phyloP scores from a whole-genome alignment of 108 stramenopile species.

The Cyclotella choctawhatcheeana region DNA sequence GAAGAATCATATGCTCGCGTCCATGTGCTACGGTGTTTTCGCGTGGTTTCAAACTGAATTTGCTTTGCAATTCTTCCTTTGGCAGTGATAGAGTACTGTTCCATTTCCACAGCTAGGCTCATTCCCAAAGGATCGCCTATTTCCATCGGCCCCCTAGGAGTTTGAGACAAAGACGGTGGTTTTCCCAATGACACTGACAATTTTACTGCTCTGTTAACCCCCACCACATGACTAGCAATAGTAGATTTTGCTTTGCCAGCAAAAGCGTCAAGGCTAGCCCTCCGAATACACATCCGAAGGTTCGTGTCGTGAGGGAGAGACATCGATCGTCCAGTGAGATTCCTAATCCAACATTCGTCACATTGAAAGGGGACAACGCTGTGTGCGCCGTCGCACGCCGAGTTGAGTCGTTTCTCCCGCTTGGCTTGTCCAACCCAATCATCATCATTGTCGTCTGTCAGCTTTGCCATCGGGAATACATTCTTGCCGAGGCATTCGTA shows the following conservation, averaged over 20 bases:
- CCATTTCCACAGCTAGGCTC: slow-evolving; percentile 21
- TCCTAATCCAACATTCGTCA: slow-evolving; percentile 54
- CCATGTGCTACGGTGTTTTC: background rate
- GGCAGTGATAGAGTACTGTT: background rate
- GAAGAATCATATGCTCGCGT: slow-evolving; percentile 19
- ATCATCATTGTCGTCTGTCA: slow-evolving; percentile 6
- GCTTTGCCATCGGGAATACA: slow-evolving; percentile 7
- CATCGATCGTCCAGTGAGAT: slow-evolving; percentile 13
- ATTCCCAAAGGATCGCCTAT: slow-evolving; percentile 17
- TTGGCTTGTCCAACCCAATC: slow-evolving; percentile 7
- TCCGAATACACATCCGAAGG: background rate
- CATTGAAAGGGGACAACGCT: slow-evolving; percentile 57
- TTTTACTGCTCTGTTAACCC: background rate
- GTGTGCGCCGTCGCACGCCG: slow-evolving; percentile 24
- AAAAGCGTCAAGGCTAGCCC: slow-evolving; percentile 20
- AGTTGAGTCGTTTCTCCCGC: background rate
- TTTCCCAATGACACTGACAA: background rate
- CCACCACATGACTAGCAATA: background rate
- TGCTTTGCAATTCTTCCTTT: background rate
- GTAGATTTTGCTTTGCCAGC: background rate
- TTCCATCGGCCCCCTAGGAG: slow-evolving; percentile 7
- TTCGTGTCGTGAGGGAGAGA: background rate
- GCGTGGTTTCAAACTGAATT: slow-evolving; percentile 15
- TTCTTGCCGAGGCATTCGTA: slow-evolving; percentile 41
- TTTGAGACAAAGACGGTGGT: slow-evolving; percentile 1